Conservation (phyloP, 257 asterid species). For the Jasminum sambac region DNA sequence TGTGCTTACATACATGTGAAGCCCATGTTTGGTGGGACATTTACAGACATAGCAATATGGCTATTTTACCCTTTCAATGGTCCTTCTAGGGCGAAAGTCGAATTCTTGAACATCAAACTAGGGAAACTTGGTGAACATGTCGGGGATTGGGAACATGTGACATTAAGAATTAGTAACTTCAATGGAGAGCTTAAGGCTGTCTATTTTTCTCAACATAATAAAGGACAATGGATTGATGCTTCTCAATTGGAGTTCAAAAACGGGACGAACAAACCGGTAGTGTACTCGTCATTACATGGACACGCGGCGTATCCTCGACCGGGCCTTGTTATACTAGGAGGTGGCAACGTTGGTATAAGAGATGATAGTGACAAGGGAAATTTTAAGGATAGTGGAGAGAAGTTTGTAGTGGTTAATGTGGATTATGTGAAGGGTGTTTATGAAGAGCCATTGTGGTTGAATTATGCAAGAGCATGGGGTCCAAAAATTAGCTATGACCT, state of each 20-base stretch:
- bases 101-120: constrained; percentile 44
- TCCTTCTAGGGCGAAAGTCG: constrained; percentile 63
- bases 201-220: constrained; percentile 67
- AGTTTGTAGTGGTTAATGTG: constrained; percentile 38
- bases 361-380: constrained; percentile 62
- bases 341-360: constrained; percentile 54
- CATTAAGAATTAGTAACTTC: constrained; percentile 71
- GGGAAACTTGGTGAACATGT: constrained; percentile 74
- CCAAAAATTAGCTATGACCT: constrained; percentile 57
- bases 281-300: constrained; percentile 69
- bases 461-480: constrained; percentile 77
- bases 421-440: constrained; percentile 41
- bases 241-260: constrained; percentile 49
- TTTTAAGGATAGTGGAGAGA: constrained; percentile 46
- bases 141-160: constrained; percentile 93
- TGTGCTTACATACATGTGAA: constrained; percentile 56
- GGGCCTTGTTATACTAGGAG: constrained; percentile 65
- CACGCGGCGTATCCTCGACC: constrained; percentile 60
- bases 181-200: constrained; percentile 60
- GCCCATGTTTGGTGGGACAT: constrained; percentile 71
- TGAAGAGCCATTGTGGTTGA: constrained; percentile 67
- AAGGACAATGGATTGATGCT: constrained; percentile 56
- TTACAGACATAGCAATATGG: constrained; percentile 67
- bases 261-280: constrained; percentile 49
- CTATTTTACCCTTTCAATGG: constrained; percentile 87